Percentiles rank a stretch among this genome's conserved stretches.
These are phyloP conservation scores for Maudiozyma humilis DNA, from an alignment of 1,139 yeast species.

Conservation along the genomic window DNA sequence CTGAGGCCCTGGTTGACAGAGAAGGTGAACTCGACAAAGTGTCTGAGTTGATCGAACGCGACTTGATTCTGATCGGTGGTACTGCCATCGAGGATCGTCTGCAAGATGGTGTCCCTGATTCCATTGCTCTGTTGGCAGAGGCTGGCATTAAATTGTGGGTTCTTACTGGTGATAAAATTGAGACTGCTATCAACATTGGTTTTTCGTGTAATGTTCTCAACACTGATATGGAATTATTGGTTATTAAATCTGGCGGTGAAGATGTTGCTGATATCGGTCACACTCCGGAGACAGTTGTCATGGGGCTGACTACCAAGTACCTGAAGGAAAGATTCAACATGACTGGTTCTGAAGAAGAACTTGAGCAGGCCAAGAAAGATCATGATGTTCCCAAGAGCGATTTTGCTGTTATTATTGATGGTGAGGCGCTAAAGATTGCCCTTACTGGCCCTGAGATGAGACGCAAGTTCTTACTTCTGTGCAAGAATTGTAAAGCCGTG, in stretches of 20 bases:
- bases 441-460: constrained; percentile 48
- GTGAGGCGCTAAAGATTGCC: constrained; percentile 78
- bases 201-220: constrained; percentile 88
- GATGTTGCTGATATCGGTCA: constrained; percentile 35
- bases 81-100: constrained; percentile 96
- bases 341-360: constrained; percentile 48
- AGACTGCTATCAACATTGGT: constrained; percentile 96
- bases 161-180: constrained; percentile 93
- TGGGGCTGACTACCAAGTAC: constrained; percentile 51
- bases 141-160: constrained; percentile 98
- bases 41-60: constrained; percentile 72
- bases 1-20: constrained; percentile 68
- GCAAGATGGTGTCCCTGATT: constrained; percentile 96
- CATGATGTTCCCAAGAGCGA: constrained; percentile 77
- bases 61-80: constrained; percentile 77
- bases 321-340: constrained; percentile 54
- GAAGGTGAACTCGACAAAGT: constrained; percentile 70
- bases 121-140: constrained; percentile 74
- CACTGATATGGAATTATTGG: constrained; percentile 77
- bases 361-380: constrained; percentile 58
- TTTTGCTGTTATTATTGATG: constrained; percentile 84
- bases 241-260: constrained; percentile 46
- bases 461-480: constrained; percentile 68
- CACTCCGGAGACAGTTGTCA: constrained; percentile 38
- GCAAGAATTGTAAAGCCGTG: constrained; percentile 92